Evolutionary conservation across 306 rosid genomes (phyloP), one percentile per base, ranked within the genome.

Genomic region (Fragaria nilgerrensis): DNA sequence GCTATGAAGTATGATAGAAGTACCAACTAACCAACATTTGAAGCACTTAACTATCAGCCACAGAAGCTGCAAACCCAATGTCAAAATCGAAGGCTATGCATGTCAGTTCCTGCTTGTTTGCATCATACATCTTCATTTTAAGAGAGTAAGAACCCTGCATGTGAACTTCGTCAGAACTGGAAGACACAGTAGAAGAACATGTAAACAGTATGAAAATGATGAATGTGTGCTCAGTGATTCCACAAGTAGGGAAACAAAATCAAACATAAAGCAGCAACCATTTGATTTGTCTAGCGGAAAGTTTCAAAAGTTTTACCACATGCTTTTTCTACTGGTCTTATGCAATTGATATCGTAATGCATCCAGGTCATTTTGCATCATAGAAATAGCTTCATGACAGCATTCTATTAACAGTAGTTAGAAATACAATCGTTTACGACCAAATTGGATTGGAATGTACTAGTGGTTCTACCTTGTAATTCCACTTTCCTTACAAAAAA

Each of bases 61-160:
- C 85, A 49, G 91, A 78, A 25, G 92, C 82, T 58, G 82, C 88
- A 80, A 90, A 74, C 78, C 93, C 97, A 63, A 94, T 85, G 76
- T 62, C n/a, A 72, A 92, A 94, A 72, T 84, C 87, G 34, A 94
- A 94, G 47, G 78, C 62, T 69, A 94, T 79, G 83, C 98, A 94
- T 29, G 94, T 85, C 79, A 94, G 81, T 83, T 86, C 84, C 7
- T 85, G 80, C 1, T 84, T 79, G 70, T 79, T 77, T 75, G 83
- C 88, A 77, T 91, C 96, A 70, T 67, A 80, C 83, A 94, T 77
- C 82, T 50, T 90, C 97, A 94, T 90, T 82, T 74, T 90, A 77
- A 94, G 81, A 48, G 89, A 50, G 87, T 92, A 92, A 0, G 96
- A 82, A 61, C 97, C 96, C 96, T 92, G 92, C 80, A 87, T 17